phyloP scores from a whole-genome alignment of 164 flowering plant genomes.

The Annona squamosa region DNA sequence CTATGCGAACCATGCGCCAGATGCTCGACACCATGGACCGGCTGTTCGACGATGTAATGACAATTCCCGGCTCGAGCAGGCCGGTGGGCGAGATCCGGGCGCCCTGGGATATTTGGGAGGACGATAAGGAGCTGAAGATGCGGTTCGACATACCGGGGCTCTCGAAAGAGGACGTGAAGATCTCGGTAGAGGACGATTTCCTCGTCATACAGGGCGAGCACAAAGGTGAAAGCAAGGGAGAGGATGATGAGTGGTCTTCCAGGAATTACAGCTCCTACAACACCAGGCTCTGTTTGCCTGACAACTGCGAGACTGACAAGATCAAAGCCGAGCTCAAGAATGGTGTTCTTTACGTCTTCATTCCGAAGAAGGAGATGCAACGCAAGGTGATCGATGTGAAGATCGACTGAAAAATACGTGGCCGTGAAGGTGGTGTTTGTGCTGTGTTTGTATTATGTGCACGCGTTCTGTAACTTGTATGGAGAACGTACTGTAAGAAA shows the following conservation, averaged over 20 bases:
- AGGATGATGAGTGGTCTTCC: constrained; percentile 30
- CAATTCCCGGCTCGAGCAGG: constrained; percentile 24
- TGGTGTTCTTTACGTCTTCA: constrained; percentile 46
- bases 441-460: background rate
- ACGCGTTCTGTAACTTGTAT: background rate
- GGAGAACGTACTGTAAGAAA: background rate
- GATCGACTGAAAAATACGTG: constrained; percentile 28
- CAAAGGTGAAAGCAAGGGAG: constrained; percentile 26
- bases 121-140: constrained; percentile 60
- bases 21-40: constrained; percentile 79
- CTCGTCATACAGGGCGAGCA: constrained; percentile 60
- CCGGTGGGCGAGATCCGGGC: constrained; percentile 27
- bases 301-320: constrained; percentile 44
- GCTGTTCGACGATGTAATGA: constrained; percentile 49
- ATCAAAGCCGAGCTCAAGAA: constrained; percentile 60
- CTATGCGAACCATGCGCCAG: constrained; percentile 68
- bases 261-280: constrained; percentile 41
- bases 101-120: constrained; percentile 75
- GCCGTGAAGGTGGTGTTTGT: background rate
- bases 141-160: constrained; percentile 67
- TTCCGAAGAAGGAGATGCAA: constrained; percentile 58
- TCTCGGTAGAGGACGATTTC: constrained; percentile 54
- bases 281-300: constrained; percentile 57
- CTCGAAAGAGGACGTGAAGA: constrained; percentile 49
- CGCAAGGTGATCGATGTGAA: constrained; percentile 64